phyloP scores from a whole-genome alignment of 768 basidiomycete genomes.

The Collybiopsis confluens region DNA sequence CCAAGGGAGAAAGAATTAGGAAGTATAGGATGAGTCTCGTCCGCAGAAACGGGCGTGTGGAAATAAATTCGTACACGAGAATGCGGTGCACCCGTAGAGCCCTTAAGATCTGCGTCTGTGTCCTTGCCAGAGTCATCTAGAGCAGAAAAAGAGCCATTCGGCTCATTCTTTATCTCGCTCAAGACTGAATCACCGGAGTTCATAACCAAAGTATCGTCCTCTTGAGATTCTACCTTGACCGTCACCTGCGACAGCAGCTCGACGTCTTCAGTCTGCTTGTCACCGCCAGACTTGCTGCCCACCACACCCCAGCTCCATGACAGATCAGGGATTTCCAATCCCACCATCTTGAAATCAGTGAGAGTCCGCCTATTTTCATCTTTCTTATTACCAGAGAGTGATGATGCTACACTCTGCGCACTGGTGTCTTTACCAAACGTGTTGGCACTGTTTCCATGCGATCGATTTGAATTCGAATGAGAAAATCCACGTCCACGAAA shows the following conservation, averaged over 20 bases:
- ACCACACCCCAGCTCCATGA: slow-evolving; percentile 83
- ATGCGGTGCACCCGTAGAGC: slow-evolving; percentile 39
- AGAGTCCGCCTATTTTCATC: slow-evolving; percentile 89
- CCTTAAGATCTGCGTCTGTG: slow-evolving; percentile 17
- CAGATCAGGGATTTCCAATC: slow-evolving; percentile 77
- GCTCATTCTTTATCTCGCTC: slow-evolving; percentile 21
- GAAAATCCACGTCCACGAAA: slow-evolving; percentile 64
- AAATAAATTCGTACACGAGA: slow-evolving; percentile 90
- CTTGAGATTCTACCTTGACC: slow-evolving; percentile 29
- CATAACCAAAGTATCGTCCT: slow-evolving; percentile 19
- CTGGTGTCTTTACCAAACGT: slow-evolving; percentile 13
- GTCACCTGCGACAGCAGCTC: slow-evolving; percentile 7
- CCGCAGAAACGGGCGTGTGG: slow-evolving; percentile 81
- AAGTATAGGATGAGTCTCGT: slow-evolving; percentile 74
- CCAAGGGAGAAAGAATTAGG: slow-evolving; percentile 50
- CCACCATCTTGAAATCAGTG: slow-evolving; percentile 97
- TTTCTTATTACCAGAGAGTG: slow-evolving; percentile 70
- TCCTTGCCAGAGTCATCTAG: slow-evolving; percentile 19
- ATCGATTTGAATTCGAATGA: slow-evolving; percentile 36
- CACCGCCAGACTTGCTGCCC: slow-evolving; percentile 34
- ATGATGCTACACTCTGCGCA: slow-evolving; percentile 30
- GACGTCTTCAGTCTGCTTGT: background rate
- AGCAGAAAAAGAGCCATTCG: slow-evolving; percentile 22
- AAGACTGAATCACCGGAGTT: slow-evolving; percentile 16
- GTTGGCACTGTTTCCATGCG: slow-evolving; percentile 26